phyloP scores from a whole-genome alignment of 805 yeast genomes.

The Soucietia sequanensis region DNA sequence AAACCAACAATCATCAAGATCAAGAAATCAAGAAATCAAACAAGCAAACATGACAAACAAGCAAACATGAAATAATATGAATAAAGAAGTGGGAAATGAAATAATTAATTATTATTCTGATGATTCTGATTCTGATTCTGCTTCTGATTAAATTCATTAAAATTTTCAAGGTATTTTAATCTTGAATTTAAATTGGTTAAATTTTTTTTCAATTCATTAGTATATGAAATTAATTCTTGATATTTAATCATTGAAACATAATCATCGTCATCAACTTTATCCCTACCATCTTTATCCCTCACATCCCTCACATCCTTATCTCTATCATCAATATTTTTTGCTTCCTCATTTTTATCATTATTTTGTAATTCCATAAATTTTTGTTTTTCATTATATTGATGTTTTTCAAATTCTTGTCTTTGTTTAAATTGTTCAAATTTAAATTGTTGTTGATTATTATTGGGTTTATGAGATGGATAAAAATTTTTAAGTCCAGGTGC shows the following conservation, averaged over 20 bases:
- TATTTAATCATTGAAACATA: constrained; percentile 28
- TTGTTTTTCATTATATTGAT: constrained; percentile 1
- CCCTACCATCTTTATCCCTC: neutral
- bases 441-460: too few species aligned
- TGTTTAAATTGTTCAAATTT: neutral
- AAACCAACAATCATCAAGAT: too few species aligned
- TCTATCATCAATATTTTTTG: too few species aligned
- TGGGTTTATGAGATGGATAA: too few species aligned
- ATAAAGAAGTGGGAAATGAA: too few species aligned
- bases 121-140: neutral
- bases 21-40: too few species aligned
- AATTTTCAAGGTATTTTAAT: constrained; percentile 25
- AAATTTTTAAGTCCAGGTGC: too few species aligned
- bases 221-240: constrained; percentile 34
- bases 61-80: too few species aligned
- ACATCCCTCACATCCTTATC: neutral
- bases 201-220: constrained; percentile 29
- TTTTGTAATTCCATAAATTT: neutral
- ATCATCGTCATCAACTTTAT: constrained; percentile 7
- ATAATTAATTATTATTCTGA: neutral
- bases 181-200: constrained; percentile 25
- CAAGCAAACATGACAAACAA: too few species aligned
- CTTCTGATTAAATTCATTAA: too few species aligned
- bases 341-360: neutral
- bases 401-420: constrained; percentile 1